These are phyloP conservation scores for Fistulinella prunicolor DNA, from an alignment of 768 basidiomycete genomes.

Conservation along the genomic window DNA sequence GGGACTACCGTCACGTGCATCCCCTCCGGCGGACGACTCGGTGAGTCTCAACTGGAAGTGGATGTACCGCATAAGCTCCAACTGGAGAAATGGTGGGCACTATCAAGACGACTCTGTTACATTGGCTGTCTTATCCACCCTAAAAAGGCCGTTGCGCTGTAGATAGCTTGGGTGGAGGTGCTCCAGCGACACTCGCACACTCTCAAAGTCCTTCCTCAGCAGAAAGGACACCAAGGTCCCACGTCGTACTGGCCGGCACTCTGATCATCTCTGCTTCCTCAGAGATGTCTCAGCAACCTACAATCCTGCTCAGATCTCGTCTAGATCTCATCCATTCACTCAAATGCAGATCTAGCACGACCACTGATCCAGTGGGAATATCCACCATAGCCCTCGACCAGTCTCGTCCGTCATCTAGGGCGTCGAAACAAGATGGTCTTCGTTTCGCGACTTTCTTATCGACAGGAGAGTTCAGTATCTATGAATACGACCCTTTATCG, in stretches of 20 bases:
- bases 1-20: conserved; percentile 53
- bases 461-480: conserved; percentile 64
- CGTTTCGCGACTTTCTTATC: conserved; percentile 60
- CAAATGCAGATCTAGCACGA: conserved; percentile 39
- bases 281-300: conserved; percentile 21
- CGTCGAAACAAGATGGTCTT: conserved; percentile 26
- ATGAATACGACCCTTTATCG: conserved; percentile 48
- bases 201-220: background rate
- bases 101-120: conserved; percentile 8
- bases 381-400: conserved; percentile 75
- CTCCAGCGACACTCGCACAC: background rate
- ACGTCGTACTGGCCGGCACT: conserved; percentile 58
- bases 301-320: conserved; percentile 22
- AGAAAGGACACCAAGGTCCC: conserved; percentile 18
- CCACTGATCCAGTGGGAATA: conserved; percentile 39
- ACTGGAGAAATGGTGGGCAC: conserved; percentile 71
- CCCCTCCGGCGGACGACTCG: conserved; percentile 26
- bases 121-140: conserved; percentile 20
- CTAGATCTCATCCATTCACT: conserved; percentile 37
- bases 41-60: conserved; percentile 66
- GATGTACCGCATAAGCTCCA: conserved; percentile 83
- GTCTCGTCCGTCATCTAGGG: conserved; percentile 48
- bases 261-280: conserved; percentile 59
- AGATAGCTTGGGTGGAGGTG: conserved; percentile 28
- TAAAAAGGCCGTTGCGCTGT: conserved; percentile 62